These are phyloP conservation scores for Arabis hirsuta DNA, from an alignment of 345 rosid genomes.

Conservation along the genomic window DNA sequence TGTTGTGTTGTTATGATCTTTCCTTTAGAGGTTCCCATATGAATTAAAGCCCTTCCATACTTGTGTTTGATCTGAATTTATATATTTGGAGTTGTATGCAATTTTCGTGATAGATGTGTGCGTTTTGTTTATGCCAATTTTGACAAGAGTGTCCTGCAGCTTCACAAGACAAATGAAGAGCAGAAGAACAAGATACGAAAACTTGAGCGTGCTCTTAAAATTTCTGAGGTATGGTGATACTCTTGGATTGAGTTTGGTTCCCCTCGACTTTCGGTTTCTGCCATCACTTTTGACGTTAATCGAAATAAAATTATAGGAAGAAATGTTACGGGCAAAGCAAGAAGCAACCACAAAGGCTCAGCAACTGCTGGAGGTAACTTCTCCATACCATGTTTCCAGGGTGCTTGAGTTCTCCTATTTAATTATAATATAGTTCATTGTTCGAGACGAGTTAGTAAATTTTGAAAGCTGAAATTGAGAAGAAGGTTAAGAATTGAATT, in stretches of 20 bases:
- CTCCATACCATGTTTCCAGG: conserved; percentile 30
- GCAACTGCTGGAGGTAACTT: conserved; percentile 72
- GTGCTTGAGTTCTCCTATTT: background rate
- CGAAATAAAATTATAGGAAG: conserved; percentile 57
- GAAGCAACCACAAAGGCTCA: conserved; percentile 75
- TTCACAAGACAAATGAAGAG: conserved; percentile 68
- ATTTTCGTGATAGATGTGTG: background rate
- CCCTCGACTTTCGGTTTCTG: background rate
- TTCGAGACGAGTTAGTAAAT: background rate
- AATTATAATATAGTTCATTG: background rate
- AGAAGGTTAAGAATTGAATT: conserved; percentile 10
- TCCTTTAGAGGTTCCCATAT: background rate
- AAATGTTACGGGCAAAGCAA: conserved; percentile 70
- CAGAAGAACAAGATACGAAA: conserved; percentile 75
- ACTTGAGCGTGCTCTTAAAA: conserved; percentile 88
- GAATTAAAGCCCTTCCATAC: background rate
- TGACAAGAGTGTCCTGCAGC: conserved; percentile 50
- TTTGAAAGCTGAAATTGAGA: background rate
- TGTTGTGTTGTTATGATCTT: background rate
- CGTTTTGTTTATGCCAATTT: conserved; percentile 4
- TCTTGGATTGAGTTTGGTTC: background rate
- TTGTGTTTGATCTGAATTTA: background rate
- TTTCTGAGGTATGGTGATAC: conserved; percentile 69
- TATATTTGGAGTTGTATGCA: background rate
- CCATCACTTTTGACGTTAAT: background rate